Evolutionary conservation across 176 grass and related monocot species (phyloP), one percentile per base, ranked within the genome.

Genomic region (Musa troglodytarum): DNA sequence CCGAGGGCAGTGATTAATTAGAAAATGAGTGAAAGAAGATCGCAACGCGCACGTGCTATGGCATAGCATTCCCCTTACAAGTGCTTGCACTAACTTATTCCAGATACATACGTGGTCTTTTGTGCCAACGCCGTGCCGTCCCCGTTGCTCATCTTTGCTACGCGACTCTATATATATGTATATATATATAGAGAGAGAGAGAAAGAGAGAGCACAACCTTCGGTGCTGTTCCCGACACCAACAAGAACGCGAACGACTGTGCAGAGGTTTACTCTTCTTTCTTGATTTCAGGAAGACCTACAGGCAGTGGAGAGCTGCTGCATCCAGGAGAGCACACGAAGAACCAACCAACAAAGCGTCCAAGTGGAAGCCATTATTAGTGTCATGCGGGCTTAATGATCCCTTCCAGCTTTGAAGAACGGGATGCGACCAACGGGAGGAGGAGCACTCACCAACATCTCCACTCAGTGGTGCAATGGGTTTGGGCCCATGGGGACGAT

Each of bases 401-500:
- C 34, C 34, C 63, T 14, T 26, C 2, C 63, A 28, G 23, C 23
- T 65, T 65, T 25, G 26, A 26, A 26, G 22, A 65, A 26, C 34
- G 34, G 34, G 34, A 43, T 43, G 34, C 34, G 34, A 43, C 3
- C 34, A 43, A 43, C 4, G 34, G 34, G 34, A 43, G 34, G 34
- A 43, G 34, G 58, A 62, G 15, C 58, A 62, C 58, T 21, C 17
- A 62, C 19, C 58, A 21, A 62, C 58, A 62, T 62, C 68, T 50
- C 70, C 73, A 3, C 49, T 85, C 80, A 92, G 49, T 96, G 92
- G 55, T 96, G 92, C 80, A 96, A 76, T 3, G 92, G 92, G 49
- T 96, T 96, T 0, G 92, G 92, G 1, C 92, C 92, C 2, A 85
- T 83, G 0, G 92, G 92, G 1, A 96, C 85, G 17, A 86, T 21